These are phyloP conservation scores for Pseudisothecium myosuroides DNA, from an alignment of 225 moss, liverwort and hornwort species.

Conservation along the genomic window DNA sequence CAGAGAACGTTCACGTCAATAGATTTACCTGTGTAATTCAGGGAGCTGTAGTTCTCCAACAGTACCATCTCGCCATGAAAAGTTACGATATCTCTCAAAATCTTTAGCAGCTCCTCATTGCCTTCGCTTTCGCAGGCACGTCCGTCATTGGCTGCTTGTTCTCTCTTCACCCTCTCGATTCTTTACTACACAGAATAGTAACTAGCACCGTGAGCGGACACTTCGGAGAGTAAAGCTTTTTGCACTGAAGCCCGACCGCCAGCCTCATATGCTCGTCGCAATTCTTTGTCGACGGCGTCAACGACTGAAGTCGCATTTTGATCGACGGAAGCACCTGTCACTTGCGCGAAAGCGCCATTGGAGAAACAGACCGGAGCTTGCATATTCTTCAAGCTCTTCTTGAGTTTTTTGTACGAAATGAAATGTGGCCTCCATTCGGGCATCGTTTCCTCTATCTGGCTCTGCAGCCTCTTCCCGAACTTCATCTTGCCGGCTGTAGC, in stretches of 20 bases:
- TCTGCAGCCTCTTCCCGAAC: conserved; percentile 58
- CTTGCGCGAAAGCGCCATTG: conserved; percentile 25
- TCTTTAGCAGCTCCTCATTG: conserved; percentile 40
- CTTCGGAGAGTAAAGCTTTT: background rate
- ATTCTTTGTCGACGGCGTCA: conserved; percentile 29
- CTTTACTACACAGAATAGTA: conserved; percentile 12
- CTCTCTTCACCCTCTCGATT: conserved; percentile 41
- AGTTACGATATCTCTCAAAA: conserved; percentile 45
- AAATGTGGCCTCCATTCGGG: conserved; percentile 62
- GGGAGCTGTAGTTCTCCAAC: conserved; percentile 50
- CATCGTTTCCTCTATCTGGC: conserved; percentile 57
- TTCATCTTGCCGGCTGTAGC: conserved; percentile 23
- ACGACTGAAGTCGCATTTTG: conserved; percentile 3
- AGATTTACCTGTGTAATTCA: conserved; percentile 43
- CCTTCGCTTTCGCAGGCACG: background rate
- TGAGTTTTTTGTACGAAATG: conserved; percentile 49
- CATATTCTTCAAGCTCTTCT: conserved; percentile 36
- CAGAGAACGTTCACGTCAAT: background rate
- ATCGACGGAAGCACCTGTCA: background rate
- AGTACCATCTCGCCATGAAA: conserved; percentile 67
- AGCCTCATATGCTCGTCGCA: conserved; percentile 22
- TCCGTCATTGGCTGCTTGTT: conserved; percentile 3
- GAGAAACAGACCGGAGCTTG: conserved; percentile 36
- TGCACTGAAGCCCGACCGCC: conserved; percentile 19
- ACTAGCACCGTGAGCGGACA: background rate